Conservation (phyloP, 2,329 filamentous ascomycete genomes). For the Pseudofabraea citricarpa region DNA sequence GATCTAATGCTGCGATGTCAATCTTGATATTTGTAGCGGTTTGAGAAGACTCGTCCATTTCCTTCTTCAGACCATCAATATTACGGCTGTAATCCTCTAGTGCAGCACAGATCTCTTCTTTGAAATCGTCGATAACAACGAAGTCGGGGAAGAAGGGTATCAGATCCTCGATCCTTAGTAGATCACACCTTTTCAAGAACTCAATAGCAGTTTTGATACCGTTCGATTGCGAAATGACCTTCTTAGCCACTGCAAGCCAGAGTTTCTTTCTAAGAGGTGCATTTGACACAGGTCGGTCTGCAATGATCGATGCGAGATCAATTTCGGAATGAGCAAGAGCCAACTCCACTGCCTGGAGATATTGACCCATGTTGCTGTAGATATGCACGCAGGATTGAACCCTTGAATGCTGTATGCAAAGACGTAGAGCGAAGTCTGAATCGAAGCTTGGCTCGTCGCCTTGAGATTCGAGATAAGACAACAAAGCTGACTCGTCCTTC, state of each 20-base stretch:
- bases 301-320: slow-evolving; percentile 83
- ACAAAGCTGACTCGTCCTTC: slow-evolving; percentile 76
- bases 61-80: slow-evolving; percentile 81
- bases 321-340: slow-evolving; percentile 86
- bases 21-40: slow-evolving; percentile 88
- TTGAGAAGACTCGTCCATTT: slow-evolving; percentile 91
- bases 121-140: slow-evolving; percentile 98
- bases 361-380: slow-evolving; percentile 94
- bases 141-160: slow-evolving; percentile 99
- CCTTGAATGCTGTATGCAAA: slow-evolving; percentile 91
- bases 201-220: slow-evolving; percentile 93
- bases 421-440: slow-evolving; percentile 88
- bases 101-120: slow-evolving; percentile 92
- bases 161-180: slow-evolving; percentile 90
- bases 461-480: slow-evolving; percentile 87
- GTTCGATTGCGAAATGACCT: slow-evolving; percentile 80
- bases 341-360: slow-evolving; percentile 86
- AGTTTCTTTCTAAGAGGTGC: slow-evolving; percentile 82
- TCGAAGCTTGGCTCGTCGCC: slow-evolving; percentile 85
- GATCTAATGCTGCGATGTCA: slow-evolving; percentile 81
- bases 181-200: slow-evolving; percentile 85
- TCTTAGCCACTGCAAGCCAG: slow-evolving; percentile 92
- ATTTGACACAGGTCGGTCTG: slow-evolving; percentile 77
- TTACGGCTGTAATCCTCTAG: slow-evolving; percentile 89
- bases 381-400: slow-evolving; percentile 96